Evolutionary conservation across 2,329 filamentous ascomycete species (phyloP).

Genomic region (Chalaropsis ovoidea): DNA sequence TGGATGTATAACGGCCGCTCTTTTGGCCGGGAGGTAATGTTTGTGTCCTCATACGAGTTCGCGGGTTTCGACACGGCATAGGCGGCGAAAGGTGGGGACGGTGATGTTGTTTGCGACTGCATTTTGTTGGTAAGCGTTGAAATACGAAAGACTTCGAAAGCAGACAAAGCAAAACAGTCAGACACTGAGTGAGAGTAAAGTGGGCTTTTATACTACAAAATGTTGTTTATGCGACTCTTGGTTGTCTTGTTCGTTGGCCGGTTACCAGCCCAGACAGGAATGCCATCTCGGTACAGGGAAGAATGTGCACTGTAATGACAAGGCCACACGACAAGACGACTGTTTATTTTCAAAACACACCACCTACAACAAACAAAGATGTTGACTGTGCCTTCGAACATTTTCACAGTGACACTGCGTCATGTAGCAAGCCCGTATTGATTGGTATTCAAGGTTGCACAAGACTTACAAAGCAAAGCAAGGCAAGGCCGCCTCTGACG

Average conservation of each 20-base stretch:
- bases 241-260: constrained; percentile 1
- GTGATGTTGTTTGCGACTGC: not conserved
- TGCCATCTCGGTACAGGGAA: not conserved
- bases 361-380: not conserved
- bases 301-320: not conserved
- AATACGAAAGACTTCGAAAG: not conserved
- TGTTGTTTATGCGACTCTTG: not conserved
- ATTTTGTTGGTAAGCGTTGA: not conserved
- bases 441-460: not conserved
- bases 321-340: not conserved
- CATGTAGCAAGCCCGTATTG: not conserved
- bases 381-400: not conserved
- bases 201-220: not conserved
- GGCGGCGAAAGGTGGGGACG: not conserved
- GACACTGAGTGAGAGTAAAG: not conserved
- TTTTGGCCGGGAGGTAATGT: not conserved
- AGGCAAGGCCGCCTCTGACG: not conserved
- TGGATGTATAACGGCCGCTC: not conserved
- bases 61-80: not conserved
- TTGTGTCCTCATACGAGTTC: not conserved
- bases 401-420: not conserved
- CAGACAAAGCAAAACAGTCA: not conserved
- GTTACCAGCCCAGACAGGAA: not conserved
- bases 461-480: not conserved
- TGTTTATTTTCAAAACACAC: not conserved